phyloP scores from a whole-genome alignment of 1,284 basidiomycete genomes.

The Golubevia sp. region DNA sequence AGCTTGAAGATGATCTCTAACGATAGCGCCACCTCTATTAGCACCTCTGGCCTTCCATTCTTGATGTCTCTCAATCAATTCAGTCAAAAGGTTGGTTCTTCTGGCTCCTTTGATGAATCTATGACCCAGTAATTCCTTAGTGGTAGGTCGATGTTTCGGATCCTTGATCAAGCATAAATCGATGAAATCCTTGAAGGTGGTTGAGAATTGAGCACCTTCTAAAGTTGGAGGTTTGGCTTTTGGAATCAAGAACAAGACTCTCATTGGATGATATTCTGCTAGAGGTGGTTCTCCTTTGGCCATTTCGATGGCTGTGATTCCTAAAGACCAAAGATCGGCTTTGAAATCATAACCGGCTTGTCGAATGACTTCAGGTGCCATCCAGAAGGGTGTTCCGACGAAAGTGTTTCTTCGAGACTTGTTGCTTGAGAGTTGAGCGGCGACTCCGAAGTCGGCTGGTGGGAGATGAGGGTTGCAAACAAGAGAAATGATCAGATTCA shows the following conservation, averaged over 20 bases:
- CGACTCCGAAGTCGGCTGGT: slow-evolving; percentile 89
- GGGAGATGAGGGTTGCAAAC: background rate
- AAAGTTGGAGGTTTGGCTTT: slow-evolving; percentile 82
- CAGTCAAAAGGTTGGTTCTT: slow-evolving; percentile 78
- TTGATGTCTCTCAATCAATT: slow-evolving; percentile 73
- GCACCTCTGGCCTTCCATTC: slow-evolving; percentile 53
- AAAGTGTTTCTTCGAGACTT: slow-evolving; percentile 88
- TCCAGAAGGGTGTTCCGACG: slow-evolving; percentile 91
- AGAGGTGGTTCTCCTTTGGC: slow-evolving; percentile 64
- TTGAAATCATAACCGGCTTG: slow-evolving; percentile 75
- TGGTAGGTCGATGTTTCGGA: slow-evolving; percentile 81
- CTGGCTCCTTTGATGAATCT: slow-evolving; percentile 84
- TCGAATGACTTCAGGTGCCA: slow-evolving; percentile 95
- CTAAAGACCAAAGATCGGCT: slow-evolving; percentile 64
- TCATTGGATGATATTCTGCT: slow-evolving; percentile 65
- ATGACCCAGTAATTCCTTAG: slow-evolving; percentile 88
- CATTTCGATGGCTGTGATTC: slow-evolving; percentile 64
- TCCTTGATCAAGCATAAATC: slow-evolving; percentile 90
- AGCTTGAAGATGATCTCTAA: slow-evolving; percentile 25
- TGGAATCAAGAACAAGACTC: slow-evolving; percentile 64
- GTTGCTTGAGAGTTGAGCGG: slow-evolving; percentile 78
- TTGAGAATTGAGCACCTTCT: slow-evolving; percentile 77
- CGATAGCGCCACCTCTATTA: slow-evolving; percentile 28
- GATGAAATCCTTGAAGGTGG: slow-evolving; percentile 91
- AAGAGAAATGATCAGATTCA: no score